Evolutionary conservation across 495 filamentous ascomycete species (phyloP).

Genomic region (Daldinia decipiens): DNA sequence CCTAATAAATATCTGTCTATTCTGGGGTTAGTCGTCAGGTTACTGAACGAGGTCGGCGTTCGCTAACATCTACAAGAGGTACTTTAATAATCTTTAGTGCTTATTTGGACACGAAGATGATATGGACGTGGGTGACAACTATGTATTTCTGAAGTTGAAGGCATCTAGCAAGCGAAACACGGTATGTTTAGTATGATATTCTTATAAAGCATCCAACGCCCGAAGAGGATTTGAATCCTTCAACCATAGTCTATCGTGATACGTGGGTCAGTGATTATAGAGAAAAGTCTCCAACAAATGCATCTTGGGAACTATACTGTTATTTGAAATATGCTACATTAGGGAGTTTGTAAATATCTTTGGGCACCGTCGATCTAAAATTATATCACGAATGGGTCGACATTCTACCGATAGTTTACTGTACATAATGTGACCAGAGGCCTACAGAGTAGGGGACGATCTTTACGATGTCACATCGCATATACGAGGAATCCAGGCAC

Average conservation of each 20-base stretch:
- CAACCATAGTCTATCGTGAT: neutral
- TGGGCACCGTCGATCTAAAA: no score
- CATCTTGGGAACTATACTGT: neutral
- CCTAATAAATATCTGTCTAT: slow-evolving; percentile 4
- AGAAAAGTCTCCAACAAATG: neutral
- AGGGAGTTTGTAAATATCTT: no score
- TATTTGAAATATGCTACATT: no score
- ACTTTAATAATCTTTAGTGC: slow-evolving; percentile 6
- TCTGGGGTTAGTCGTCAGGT: slow-evolving; percentile 3
- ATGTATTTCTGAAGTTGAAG: neutral
- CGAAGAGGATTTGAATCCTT: neutral
- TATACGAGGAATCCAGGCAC: slow-evolving; percentile 35
- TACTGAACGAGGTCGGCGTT: slow-evolving; percentile 10
- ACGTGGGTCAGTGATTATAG: no score
- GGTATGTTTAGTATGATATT: neutral
- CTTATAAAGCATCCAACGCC: neutral
- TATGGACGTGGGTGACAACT: neutral
- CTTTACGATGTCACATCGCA: slow-evolving; percentile 43
- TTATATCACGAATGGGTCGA: slow-evolving; percentile 10
- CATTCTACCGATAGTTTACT: slow-evolving; percentile 3
- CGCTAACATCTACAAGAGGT: neutral
- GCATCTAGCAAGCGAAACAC: neutral
- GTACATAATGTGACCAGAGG: slow-evolving; percentile 14
- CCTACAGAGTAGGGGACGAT: slow-evolving; percentile 10
- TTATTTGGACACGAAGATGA: slow-evolving; percentile 7